A percentile compares a stretch with the other conserved stretches of the same genome.
Conservation (phyloP, 2,329 filamentous ascomycete genomes). For the Bipolaris sorokiniana region DNA sequence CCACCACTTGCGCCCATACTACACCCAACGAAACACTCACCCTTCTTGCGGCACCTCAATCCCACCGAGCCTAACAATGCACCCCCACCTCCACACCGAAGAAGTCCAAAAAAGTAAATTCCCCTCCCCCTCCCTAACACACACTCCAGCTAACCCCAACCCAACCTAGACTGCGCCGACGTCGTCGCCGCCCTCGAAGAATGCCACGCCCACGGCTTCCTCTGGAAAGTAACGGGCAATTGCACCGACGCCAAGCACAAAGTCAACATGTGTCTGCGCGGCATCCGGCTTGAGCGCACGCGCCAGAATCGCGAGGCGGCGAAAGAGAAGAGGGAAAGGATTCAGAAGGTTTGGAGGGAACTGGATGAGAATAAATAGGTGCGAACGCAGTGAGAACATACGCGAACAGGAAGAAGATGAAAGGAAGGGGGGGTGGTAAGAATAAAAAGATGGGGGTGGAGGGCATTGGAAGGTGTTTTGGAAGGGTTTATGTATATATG, state of each 20-base stretch:
- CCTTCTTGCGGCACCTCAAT: not conserved
- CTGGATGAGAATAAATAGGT: conserved; percentile 69
- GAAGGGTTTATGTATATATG: too few relatives aligned
- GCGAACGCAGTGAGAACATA: not conserved
- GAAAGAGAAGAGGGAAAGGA: conserved; percentile 70
- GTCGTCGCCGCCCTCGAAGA: conserved; percentile 93
- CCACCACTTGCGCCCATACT: not conserved
- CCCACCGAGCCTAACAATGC: conserved; percentile 66
- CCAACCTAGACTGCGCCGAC: conserved; percentile 79
- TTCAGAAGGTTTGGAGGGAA: conserved; percentile 80
- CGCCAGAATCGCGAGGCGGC: conserved; percentile 75
- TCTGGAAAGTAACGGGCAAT: conserved; percentile 88
- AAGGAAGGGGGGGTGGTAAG: not conserved
- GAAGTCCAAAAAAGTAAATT: conserved; percentile 76
- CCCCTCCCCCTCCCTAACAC: not conserved
- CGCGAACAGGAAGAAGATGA: not conserved
- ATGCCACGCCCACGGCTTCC: conserved; percentile 89
- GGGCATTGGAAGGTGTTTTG: not conserved
- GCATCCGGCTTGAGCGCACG: conserved; percentile 79
- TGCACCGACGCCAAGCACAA: conserved; percentile 86
- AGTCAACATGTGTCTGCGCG: conserved; percentile 83
- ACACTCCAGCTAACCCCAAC: conserved; percentile 9
- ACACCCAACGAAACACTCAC: not conserved
- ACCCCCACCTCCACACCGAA: conserved; percentile 95
- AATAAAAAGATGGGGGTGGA: not conserved